Conservation (phyloP, 208 protist species). For the Trypanosoma mega region DNA sequence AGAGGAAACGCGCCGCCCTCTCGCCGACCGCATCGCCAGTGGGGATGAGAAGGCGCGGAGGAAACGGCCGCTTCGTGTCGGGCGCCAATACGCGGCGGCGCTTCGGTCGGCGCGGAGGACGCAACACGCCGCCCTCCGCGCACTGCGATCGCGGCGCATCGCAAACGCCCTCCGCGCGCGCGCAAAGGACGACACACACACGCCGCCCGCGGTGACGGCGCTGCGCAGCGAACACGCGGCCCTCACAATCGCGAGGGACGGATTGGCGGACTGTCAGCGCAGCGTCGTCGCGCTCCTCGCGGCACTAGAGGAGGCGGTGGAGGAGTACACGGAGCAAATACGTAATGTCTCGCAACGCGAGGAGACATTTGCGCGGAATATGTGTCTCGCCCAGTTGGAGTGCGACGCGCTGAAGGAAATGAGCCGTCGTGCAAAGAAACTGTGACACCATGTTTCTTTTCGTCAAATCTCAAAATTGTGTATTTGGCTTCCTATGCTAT, state of each 20-base stretch:
- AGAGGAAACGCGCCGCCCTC: not conserved
- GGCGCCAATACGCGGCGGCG: slow-evolving; percentile 18
- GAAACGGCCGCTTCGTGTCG: no score
- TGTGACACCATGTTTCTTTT: slow-evolving; percentile 4
- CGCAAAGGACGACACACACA: slow-evolving; percentile 41
- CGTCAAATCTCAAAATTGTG: not conserved
- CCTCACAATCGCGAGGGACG: slow-evolving; percentile 52
- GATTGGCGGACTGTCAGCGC: slow-evolving; percentile 59
- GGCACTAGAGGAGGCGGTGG: slow-evolving; percentile 36
- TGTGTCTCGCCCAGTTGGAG: slow-evolving; percentile 45
- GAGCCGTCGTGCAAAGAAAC: slow-evolving; percentile 14
- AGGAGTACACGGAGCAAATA: slow-evolving; percentile 54
- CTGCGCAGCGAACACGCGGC: slow-evolving; percentile 47
- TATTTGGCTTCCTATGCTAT: slow-evolving; percentile 1
- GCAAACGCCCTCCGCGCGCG: slow-evolving; percentile 35
- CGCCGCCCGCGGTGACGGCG: slow-evolving; percentile 11
- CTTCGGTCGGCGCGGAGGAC: slow-evolving; percentile 25
- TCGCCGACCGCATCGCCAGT: no score
- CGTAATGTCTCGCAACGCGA: slow-evolving; percentile 43
- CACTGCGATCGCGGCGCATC: slow-evolving; percentile 31
- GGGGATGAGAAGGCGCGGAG: not conserved
- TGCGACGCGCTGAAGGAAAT: slow-evolving; percentile 43
- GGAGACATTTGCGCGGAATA: slow-evolving; percentile 37
- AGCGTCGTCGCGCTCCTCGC: slow-evolving; percentile 38
- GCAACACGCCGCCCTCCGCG: slow-evolving; percentile 29